Base-by-base conservation (phyloP, 495 filamentous ascomycete genomes). In the Xylaria curta region DNA sequence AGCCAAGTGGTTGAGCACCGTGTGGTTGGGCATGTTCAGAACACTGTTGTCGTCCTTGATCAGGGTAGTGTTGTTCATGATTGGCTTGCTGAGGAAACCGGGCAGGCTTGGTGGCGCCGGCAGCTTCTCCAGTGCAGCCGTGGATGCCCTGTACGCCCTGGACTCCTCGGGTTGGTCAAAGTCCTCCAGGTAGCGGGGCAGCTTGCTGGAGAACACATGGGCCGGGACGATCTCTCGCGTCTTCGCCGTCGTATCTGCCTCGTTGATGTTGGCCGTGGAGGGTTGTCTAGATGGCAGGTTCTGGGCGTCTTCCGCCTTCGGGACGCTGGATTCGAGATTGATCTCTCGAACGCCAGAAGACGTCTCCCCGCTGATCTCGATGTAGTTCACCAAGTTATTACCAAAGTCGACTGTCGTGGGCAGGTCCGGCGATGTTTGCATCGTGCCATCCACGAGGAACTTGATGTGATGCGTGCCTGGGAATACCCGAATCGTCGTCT, bases 41-140 rank as follows among this genome's bases (percentile, higher is more conserved):
- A 99, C 97, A 82, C 94, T 97, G 80, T 93, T 97, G 78, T 99
- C 96, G 81, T 98, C 96, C 83, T 98, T 98, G 85, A 97, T 94
- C 2, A 94, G 89, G 8, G 91, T 95, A 8, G 89, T 91, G 54
- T 92, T 92, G 79, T 99, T 99, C 69, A 99, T 82, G 66, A 99
- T 97, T 21, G 95, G 95, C 80, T 97, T 97, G 59, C 92, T 92
- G 47, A 99, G 84, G 85, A 99, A 98, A 69, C 96, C 88, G 36
- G 96, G 96, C 21, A 99, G 85, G 72, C 88, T 91, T 24, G 96
- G 96, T 13, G 96, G 97, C 17, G 90, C 88, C 2, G 93, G 89
- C 19, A 95, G 89, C 79, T 92, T 91, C 66, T 89, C 90, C 62
- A 92, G 89, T 36, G 90, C 91, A 75, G 87, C 84, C 58, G 87